A percentile compares a stretch with the other conserved stretches of the same genome.
Conservation (phyloP, 2,329 filamentous ascomycete genomes). For the Colletotrichum tamarilloi region DNA sequence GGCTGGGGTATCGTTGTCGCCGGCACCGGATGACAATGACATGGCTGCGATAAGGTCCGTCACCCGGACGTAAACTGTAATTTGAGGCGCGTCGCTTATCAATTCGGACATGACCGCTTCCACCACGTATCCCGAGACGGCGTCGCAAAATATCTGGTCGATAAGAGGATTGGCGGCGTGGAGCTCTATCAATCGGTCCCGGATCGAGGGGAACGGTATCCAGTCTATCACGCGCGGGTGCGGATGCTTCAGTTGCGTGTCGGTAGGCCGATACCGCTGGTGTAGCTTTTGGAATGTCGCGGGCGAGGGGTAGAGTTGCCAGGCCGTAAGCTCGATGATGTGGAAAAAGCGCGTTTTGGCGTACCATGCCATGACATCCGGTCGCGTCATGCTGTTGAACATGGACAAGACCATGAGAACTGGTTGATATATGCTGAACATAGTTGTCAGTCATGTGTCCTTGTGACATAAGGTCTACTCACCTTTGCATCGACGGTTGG, state of each 20-base stretch:
- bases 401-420: constrained; percentile 46
- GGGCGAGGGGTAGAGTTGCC: constrained; percentile 45
- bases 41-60: constrained; percentile 44
- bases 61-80: constrained; percentile 43
- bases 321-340: constrained; percentile 47
- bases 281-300: constrained; percentile 43
- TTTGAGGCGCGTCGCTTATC: constrained; percentile 39
- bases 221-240: constrained; percentile 41
- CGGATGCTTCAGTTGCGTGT: constrained; percentile 38
- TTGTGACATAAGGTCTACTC: not conserved
- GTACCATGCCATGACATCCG: constrained; percentile 49
- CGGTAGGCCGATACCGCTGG: constrained; percentile 43
- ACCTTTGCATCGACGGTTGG: constrained; percentile 21
- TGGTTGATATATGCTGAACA: constrained; percentile 39
- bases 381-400: constrained; percentile 48
- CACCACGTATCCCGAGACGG: constrained; percentile 46
- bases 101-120: constrained; percentile 44
- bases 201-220: constrained; percentile 44
- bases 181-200: constrained; percentile 43
- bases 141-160: constrained; percentile 47
- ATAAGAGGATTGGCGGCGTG: constrained; percentile 46
- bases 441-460: not conserved
- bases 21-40: not conserved
- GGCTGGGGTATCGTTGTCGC: constrained; percentile 7
- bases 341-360: constrained; percentile 53